Conservation (phyloP, 345 rosid species). For the Streptanthus diversifolius region DNA sequence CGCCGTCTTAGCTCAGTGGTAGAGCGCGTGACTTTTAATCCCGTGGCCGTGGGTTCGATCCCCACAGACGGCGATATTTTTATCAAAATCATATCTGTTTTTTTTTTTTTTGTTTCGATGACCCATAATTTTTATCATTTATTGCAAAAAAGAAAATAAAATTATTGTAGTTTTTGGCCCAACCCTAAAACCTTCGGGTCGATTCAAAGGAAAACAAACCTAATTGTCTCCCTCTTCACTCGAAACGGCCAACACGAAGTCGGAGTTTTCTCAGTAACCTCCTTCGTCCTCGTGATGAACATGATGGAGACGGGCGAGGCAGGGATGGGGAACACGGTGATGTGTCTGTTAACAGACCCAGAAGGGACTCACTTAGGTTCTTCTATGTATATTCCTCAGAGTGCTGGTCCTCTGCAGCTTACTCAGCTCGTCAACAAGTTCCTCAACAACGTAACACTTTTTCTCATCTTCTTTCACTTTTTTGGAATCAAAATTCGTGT, state of each 20-base stretch:
- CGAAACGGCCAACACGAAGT: neutral
- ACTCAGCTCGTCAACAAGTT: conserved; percentile 79
- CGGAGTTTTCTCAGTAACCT: neutral
- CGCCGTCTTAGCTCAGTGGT: too few relatives aligned
- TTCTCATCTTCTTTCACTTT: conserved; percentile 3
- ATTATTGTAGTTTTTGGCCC: too few relatives aligned
- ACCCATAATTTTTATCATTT: too few relatives aligned
- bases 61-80: neutral
- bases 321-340: conserved; percentile 50
- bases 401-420: conserved; percentile 76
- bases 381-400: conserved; percentile 78
- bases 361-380: conserved; percentile 70
- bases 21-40: neutral
- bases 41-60: neutral
- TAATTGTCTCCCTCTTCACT: neutral
- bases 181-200: neutral
- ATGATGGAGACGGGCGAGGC: conserved; percentile 37
- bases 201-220: neutral
- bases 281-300: conserved; percentile 23
- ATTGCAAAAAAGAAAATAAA: too few relatives aligned
- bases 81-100: neutral
- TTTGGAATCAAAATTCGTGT: neutral
- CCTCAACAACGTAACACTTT: conserved; percentile 54
- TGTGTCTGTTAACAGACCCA: conserved; percentile 79
- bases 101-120: too few relatives aligned